A percentile compares a stretch with the other conserved stretches of the same genome.
Conservation (phyloP, 495 filamentous ascomycete genomes). For the Aspergillus cristatus region DNA sequence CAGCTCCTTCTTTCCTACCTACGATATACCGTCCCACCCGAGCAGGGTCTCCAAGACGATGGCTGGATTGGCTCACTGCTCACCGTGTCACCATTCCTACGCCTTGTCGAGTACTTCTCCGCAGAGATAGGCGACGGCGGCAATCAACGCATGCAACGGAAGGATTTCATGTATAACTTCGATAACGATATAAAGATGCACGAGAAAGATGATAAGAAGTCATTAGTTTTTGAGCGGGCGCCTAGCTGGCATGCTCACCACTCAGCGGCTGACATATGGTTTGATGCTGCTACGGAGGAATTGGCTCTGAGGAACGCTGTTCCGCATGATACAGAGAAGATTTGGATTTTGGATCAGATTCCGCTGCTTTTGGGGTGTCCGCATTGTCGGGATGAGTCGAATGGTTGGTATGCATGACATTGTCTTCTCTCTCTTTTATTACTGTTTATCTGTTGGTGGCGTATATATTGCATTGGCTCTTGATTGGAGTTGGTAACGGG, state of each 20-base stretch:
- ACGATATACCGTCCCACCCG: conserved; percentile 26
- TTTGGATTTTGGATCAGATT: conserved; percentile 24
- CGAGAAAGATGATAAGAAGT: conserved; percentile 33
- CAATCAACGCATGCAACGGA: conserved; percentile 33
- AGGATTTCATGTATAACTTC: conserved; percentile 40
- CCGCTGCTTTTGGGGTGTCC: conserved; percentile 31
- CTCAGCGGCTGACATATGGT: conserved; percentile 34
- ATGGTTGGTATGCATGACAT: conserved; percentile 29
- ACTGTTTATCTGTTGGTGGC: background rate
- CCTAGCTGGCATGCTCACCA: conserved; percentile 25
- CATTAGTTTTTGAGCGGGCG: conserved; percentile 25
- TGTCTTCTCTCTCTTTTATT: background rate
- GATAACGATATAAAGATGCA: conserved; percentile 28
- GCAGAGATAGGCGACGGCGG: conserved; percentile 39
- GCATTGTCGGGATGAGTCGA: conserved; percentile 18
- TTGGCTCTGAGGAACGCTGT: conserved; percentile 18
- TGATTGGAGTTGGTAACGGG: no score
- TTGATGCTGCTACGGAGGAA: conserved; percentile 29
- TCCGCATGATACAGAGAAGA: conserved; percentile 26
- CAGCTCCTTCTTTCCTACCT: conserved; percentile 33
- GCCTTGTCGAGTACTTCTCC: conserved; percentile 37
- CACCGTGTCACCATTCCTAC: conserved; percentile 31
- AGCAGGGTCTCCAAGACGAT: conserved; percentile 21
- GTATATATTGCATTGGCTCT: no score
- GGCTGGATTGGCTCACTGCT: conserved; percentile 38